Base-by-base conservation (phyloP, 2,329 filamentous ascomycete genomes). In the Fusarium sp. region DNA sequence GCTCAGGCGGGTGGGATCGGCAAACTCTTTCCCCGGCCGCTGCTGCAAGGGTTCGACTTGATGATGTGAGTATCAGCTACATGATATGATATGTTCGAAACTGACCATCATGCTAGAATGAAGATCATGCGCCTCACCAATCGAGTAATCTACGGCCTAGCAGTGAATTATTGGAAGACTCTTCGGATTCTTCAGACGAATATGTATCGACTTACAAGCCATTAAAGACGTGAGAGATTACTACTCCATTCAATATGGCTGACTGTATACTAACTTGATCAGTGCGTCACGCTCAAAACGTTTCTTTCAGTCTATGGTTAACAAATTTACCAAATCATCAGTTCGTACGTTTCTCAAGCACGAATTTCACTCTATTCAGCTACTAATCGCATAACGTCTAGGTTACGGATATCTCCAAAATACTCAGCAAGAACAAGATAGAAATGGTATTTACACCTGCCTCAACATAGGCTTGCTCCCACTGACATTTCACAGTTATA, bases 381-480 rank as follows among this genome's bases (percentile, higher is more conserved):
- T 55, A 53, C 37, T 72, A 41, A 72, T 34, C 43, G 44, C 31
- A 43, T 5, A 2, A 53, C 41, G 8, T 14, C 23, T n/a, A 72
- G 70, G 70, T 30, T 72, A 72, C 12, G 70, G 70, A 12, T 60
- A 66, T 23, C 25, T 72, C 26, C 59, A 70, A 50, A 72, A 72
- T 19, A 72, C 45, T 34, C 70, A 72, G 70, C 57, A 72, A 71
- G 70, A 72, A 59, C 63, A 68, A 72, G 70, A 72, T 58, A 58
- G 70, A 62, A 72, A 72, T 72, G 60, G 70, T 72, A 72, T 41
- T 30, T 26, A 19, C 13, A 41, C 23, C n/a, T 57, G 25, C 18
- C n/a, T 42, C 37, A 10, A 31, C 11, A 21, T 28, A 43, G 49
- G 39, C 54, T 25, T 60, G 16, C 31, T 8, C 31, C 49, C 52